These are phyloP conservation scores for Elsinoe batatas DNA, from an alignment of 2,329 filamentous ascomycete species.

Conservation along the genomic window DNA sequence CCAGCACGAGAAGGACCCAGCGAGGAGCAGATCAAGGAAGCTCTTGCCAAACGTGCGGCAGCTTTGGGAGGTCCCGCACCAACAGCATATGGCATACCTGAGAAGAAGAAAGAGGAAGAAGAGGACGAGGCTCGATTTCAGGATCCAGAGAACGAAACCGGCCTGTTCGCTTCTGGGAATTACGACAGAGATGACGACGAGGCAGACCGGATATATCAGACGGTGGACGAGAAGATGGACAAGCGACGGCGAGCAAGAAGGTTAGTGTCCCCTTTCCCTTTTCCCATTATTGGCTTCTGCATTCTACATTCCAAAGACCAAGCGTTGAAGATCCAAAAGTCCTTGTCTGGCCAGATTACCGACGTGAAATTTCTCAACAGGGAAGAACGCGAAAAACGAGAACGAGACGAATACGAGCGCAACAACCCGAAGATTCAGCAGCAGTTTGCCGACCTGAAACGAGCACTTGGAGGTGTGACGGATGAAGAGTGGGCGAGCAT, in stretches of 20 bases:
- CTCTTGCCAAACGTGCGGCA: constrained; percentile 84
- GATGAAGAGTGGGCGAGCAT: constrained; percentile 96
- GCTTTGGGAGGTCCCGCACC: constrained; percentile 64
- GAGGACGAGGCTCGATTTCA: constrained; percentile 76
- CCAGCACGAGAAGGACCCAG: constrained; percentile 91
- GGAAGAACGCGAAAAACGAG: constrained; percentile 86
- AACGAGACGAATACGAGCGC: constrained; percentile 88
- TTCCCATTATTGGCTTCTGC: constrained; percentile 16
- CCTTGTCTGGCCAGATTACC: constrained; percentile 65
- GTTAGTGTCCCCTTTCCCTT: constrained; percentile 47
- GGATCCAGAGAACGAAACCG: constrained; percentile 94
- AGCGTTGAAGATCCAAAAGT: constrained; percentile 30
- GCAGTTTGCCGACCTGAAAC: constrained; percentile 92
- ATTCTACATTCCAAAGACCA: constrained; percentile 18
- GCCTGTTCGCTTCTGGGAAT: constrained; percentile 86
- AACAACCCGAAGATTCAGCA: constrained; percentile 98
- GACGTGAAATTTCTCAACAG: constrained; percentile 59
- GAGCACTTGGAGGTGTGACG: constrained; percentile 74
- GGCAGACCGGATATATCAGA: constrained; percentile 89
- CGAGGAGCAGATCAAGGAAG: constrained; percentile 97
- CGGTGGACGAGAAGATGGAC: constrained; percentile 96
- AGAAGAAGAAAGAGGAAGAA: constrained; percentile 62
- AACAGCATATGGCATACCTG: constrained; percentile 60
- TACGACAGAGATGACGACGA: constrained; percentile 98
- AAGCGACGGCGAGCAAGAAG: constrained; percentile 74